Base-by-base conservation (phyloP, 164 flowering plant genomes). In the Akebia trifoliata region DNA sequence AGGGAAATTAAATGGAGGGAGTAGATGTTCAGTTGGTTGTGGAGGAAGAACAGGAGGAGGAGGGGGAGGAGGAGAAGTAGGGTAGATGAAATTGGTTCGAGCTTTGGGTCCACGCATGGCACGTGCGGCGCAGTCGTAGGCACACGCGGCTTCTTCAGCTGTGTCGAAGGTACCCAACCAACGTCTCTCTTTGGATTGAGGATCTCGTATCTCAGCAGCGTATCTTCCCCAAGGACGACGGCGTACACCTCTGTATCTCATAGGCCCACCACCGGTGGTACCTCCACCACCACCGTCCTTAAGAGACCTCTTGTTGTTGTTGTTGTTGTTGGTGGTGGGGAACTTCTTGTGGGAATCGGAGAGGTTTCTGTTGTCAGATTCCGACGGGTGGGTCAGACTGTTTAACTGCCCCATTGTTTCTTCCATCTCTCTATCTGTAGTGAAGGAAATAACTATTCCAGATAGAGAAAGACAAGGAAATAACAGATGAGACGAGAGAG, bases 161-260 rank as follows among this genome's bases (percentile, higher is more conserved):
- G 97, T 90, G 78, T 90, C 97, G 57, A 90, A 90, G 4, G 97
- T 90, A 2, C 97, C 97, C 1, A 90, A 74, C 97, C 97, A 90
- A 18, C 93, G 76, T 51, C 97, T 17, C 57, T 90, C 97, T 59
- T 90, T 90, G 1, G 90, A 79, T 61, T 73, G 82, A 0, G 97
- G 95, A 69, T 90, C 97, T 4, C 97, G 31, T 32, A 90, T 90
- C 73, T 90, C 97, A 0, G 97, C 97, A 0, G 97, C 97, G 56
- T 83, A 90, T 1, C 97, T 84, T 5, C 97, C 97, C 97, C 97
- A 90, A 0, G 97, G 97, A 30, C 97, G 78, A 28, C 95, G 85
- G 0, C 97, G 81, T 0, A 90, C 97, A 0, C 97, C 97, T 5
- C 95, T 80, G 82, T 90, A 90, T 47, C 88, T 61, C 68, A 75